phyloP scores from a whole-genome alignment of 2,329 filamentous ascomycete species.

The Alternaria sp. region DNA sequence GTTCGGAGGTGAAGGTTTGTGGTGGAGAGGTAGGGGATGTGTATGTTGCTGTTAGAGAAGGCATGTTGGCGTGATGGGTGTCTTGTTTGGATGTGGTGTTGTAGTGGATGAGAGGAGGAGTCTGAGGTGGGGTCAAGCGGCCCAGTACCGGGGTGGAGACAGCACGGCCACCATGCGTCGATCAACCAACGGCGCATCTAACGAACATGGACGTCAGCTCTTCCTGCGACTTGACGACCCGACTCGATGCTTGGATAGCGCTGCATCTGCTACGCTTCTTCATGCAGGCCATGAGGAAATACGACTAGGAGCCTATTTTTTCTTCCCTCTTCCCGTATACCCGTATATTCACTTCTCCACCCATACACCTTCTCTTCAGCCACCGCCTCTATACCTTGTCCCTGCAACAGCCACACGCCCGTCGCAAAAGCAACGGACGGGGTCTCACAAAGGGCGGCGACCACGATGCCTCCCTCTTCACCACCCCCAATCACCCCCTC shows the following conservation, averaged over 20 bases:
- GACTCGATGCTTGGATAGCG: conserved; percentile 7
- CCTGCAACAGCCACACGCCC: conserved; percentile 16
- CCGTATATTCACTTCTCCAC: not conserved
- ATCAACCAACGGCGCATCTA: conserved; percentile 10
- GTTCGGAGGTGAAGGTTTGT: conserved; percentile 31
- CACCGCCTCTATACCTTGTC: conserved; percentile 6
- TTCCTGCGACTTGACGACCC: not conserved
- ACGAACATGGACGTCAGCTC: conserved; percentile 14
- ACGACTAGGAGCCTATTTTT: conserved; percentile 5
- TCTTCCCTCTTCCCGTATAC: not conserved
- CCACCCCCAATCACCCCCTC: conserved; percentile 47
- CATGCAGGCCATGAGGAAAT: conserved; percentile 38
- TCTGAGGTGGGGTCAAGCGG: conserved; percentile 13
- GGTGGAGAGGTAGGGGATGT: conserved; percentile 56
- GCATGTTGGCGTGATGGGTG: conserved; percentile 28
- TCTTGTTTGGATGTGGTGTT: not conserved
- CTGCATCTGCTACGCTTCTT: conserved; percentile 11
- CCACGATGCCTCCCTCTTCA: conserved; percentile 43
- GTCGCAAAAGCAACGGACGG: conserved; percentile 14
- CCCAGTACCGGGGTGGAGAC: conserved; percentile 5
- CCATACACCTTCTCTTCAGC: not conserved
- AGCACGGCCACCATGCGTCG: conserved; percentile 12
- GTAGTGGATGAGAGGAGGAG: not conserved
- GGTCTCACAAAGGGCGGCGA: conserved; percentile 10
- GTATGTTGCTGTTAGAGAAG: conserved; percentile 62